A percentile compares a stretch with the other conserved stretches of the same genome.
These are phyloP conservation scores for Kuraishia ogatae DNA, from an alignment of 805 yeast species.

Conservation along the genomic window DNA sequence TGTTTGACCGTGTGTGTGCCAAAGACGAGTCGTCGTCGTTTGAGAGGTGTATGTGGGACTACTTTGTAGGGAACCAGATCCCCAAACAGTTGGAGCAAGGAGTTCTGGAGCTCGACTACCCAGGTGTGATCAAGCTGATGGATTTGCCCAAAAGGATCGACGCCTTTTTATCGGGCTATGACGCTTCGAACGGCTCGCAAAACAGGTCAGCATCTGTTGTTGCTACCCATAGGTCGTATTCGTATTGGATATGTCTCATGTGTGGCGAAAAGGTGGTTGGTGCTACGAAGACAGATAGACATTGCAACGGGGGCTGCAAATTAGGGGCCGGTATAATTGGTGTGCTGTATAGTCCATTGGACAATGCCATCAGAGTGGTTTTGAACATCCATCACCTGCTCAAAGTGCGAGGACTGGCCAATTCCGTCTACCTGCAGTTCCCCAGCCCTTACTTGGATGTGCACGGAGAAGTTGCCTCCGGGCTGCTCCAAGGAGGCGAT, in stretches of 20 bases:
- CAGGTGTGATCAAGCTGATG: constrained; percentile 44
- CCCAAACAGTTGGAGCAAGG: constrained; percentile 18
- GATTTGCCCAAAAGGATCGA: constrained; percentile 40
- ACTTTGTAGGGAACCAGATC: constrained; percentile 11
- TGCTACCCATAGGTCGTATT: background rate
- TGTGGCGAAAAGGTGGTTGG: constrained; percentile 33
- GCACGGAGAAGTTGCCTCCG: constrained; percentile 67
- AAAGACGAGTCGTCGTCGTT: background rate
- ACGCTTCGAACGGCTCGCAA: constrained; percentile 15
- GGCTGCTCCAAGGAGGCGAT: constrained; percentile 44
- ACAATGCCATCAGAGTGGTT: constrained; percentile 16
- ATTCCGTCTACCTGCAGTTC: constrained; percentile 25
- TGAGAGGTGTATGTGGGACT: background rate
- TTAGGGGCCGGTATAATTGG: constrained; percentile 14
- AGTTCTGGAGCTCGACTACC: constrained; percentile 32
- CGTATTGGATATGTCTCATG: constrained; percentile 23
- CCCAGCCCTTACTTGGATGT: constrained; percentile 66
- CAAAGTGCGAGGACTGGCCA: constrained; percentile 13
- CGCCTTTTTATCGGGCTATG: constrained; percentile 17
- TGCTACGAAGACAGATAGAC: constrained; percentile 10
- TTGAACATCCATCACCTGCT: constrained; percentile 18
- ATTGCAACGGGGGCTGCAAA: constrained; percentile 22
- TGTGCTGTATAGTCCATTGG: constrained; percentile 9
- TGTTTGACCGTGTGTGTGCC: background rate
- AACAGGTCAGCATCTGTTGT: constrained; percentile 25